These are phyloP conservation scores for Zygnema cylindricum DNA, from an alignment of 139 green algal species.

Conservation along the genomic window DNA sequence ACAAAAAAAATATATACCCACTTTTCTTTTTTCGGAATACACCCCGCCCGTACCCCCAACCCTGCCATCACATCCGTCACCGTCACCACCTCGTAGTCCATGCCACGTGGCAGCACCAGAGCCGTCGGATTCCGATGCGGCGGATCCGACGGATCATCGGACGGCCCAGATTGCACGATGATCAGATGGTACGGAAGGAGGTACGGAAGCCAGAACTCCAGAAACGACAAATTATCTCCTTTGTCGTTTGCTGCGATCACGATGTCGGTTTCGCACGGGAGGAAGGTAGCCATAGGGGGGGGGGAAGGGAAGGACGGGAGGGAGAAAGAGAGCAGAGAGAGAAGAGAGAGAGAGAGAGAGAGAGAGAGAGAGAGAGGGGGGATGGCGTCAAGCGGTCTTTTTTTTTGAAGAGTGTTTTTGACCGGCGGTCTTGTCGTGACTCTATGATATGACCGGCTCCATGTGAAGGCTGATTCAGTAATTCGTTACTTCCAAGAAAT, in stretches of 20 bases:
- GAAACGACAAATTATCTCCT: conserved; percentile 53
- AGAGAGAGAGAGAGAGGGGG: too few species aligned
- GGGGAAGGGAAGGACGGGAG: background rate
- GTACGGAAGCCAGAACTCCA: conserved; percentile 48
- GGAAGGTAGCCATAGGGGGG: background rate
- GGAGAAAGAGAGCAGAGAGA: background rate
- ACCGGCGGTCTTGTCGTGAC: too few species aligned
- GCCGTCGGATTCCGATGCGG: conserved; percentile 19
- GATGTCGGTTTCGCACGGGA: conserved; percentile 13
- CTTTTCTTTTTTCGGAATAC: conserved; percentile 8
- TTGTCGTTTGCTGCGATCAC: conserved; percentile 15
- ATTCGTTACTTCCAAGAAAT: too few species aligned
- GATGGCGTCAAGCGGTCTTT: too few species aligned
- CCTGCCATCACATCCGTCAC: background rate
- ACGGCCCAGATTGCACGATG: conserved; percentile 42
- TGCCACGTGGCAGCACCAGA: conserved; percentile 5
- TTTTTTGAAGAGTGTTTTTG: too few species aligned
- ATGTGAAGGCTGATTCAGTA: too few species aligned
- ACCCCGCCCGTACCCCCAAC: background rate
- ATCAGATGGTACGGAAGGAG: conserved; percentile 42
- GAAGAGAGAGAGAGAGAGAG: background rate
- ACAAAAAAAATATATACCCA: background rate
- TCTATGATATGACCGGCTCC: too few species aligned
- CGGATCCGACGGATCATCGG: background rate
- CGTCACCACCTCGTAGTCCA: conserved; percentile 17